These are phyloP conservation scores for Alternaria triticina DNA, from an alignment of 2,329 filamentous ascomycete genomes.

Conservation along the genomic window DNA sequence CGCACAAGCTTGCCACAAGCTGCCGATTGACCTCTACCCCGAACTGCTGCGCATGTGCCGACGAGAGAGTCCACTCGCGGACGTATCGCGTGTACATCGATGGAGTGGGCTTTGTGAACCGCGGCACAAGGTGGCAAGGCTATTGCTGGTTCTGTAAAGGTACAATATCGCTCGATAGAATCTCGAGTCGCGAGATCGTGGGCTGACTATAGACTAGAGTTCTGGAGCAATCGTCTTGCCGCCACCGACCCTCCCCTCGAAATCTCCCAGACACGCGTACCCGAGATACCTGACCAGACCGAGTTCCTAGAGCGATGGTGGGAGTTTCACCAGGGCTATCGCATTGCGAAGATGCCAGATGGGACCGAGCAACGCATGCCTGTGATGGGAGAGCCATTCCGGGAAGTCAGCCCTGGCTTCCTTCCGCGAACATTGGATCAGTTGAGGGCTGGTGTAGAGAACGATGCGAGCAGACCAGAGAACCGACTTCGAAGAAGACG, in stretches of 20 bases:
- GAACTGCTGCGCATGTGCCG: slow-evolving; percentile 51
- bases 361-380: slow-evolving; percentile 54
- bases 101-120: slow-evolving; percentile 57
- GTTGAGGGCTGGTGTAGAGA: slow-evolving; percentile 42
- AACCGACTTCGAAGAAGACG: slow-evolving; percentile 35
- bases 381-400: slow-evolving; percentile 56
- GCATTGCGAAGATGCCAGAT: slow-evolving; percentile 49
- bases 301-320: slow-evolving; percentile 57
- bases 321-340: slow-evolving; percentile 57
- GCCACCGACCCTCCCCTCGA: slow-evolving; percentile 51
- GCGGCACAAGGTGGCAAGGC: slow-evolving; percentile 57
- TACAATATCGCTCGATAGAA: not conserved
- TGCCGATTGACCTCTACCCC: slow-evolving; percentile 50
- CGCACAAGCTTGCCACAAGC: slow-evolving; percentile 52
- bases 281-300: slow-evolving; percentile 55
- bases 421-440: slow-evolving; percentile 57
- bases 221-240: slow-evolving; percentile 56
- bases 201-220: slow-evolving; percentile 43
- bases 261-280: slow-evolving; percentile 54
- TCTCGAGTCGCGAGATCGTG: not conserved
- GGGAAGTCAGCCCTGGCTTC: slow-evolving; percentile 55
- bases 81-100: slow-evolving; percentile 58
- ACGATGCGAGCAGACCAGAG: slow-evolving; percentile 37
- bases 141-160: slow-evolving; percentile 61
- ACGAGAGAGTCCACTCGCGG: slow-evolving; percentile 50